Evolutionary conservation across 1,139 yeast species (phyloP), one percentile per base, ranked within the genome.

Genomic region (Debaryomycetaceae sp.): DNA sequence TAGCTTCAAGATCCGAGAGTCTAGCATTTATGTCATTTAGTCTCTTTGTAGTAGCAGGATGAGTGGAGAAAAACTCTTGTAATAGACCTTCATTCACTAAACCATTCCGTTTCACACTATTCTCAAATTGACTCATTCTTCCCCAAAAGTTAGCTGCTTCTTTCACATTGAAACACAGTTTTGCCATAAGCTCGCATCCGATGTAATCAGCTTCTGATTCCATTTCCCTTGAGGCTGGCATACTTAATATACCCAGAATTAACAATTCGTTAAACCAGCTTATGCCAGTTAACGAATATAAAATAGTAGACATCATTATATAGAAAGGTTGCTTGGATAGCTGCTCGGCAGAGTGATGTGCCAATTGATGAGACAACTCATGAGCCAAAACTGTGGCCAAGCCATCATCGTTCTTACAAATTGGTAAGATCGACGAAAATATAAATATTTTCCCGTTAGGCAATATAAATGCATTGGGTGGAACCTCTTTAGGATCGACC

Each of bases 361-460:
- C 96, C 51, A 92, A 70, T 57, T 89, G 95, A 63, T 92, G 98
- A 0, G 96, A 89, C 40, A 91, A 77, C 54, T 94, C 99, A 58
- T 92, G 99, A 0, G 96, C 73, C 33, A 92, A 67, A 1, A 94
- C 96, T 0, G 98, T 89, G 11, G 98, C 98, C 33, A 94, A 65
- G 1, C 97, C 98, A 55, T 88, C 94, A 40, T 88, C 94, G 56
- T 87, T 81, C 31, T 69, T 65, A 57, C 96, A 85, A 29, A 92
- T 79, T 1, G 88, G 86, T 39, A 92, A 61, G 38, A 94, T 87
- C 15, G 87, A 80, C 37, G 84, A 74, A 54, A 87, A 87, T 15
- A 92, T 88, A 63, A 92, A 92, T 34, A 94, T 95, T 61, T 91
- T 91, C 9, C 98, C 98, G 44, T 94, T 92, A 17, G 98, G 98